Evolutionary conservation across 148 eudicot genomes (phyloP), one percentile per base, ranked within the genome.

Genomic region (Vaccinium darrowii): DNA sequence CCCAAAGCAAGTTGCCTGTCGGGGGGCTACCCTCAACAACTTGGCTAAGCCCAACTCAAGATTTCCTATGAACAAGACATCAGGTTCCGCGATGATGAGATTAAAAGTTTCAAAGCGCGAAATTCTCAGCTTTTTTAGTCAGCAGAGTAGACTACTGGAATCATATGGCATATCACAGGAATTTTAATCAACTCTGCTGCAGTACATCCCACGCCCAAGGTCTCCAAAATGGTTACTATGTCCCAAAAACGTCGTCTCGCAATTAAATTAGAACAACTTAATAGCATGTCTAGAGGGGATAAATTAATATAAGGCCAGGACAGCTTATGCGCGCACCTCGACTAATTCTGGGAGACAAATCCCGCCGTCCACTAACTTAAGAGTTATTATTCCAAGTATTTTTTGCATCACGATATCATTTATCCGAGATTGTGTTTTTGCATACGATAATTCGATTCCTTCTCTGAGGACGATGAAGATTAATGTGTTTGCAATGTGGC

Each of bases 1-100:
- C 76, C 75, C 18, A 30, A 74, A 74, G 73, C 82, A 88, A 85
- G 79, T 88, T 85, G 84, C 12, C 51, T 50, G n/a, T 27, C 56
- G 47, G 63, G 81, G 56, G 81, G 56, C 81, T 19, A 63, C 69
- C 82, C 39, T 33, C 51, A 54, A 69, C 74, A 27, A 69, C 74
- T 12, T 69, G 39, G 1, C 74, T 69, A 30, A 30, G 47, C 47
- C 47, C 5, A 43, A 39, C 49, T 14, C 47, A 14, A 6, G 23
- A 33, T 33, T 39, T 73, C 10, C 5, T 7, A 73, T 76, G 43
- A 78, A 7, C 36, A 78, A 5, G 60, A 51, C 80, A n/a, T 51
- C 16, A 4, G 54, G 56, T 76, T 49, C 79, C 57, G 50, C 0
- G 14, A 76, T 50, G 19, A 78, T 36, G 58, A 51, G 21, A 51